These are phyloP conservation scores for Malus domestica DNA, from an alignment of 306 rosid species.

Conservation along the genomic window ASM211411v1 NC_041802.1:16652001-16652500, in stretches of 20 bases:
- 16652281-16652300: slow-evolving; percentile 92
- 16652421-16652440: slow-evolving; percentile 45
- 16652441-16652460: slow-evolving; percentile 92
- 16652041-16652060: not conserved
- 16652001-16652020: not conserved
- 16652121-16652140: not conserved
- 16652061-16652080: not conserved
- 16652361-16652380: slow-evolving; percentile 55
- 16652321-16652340: slow-evolving; percentile 39
- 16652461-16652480: slow-evolving; percentile 87
- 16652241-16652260: slow-evolving; percentile 65
- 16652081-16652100: not conserved
- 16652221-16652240: slow-evolving; percentile 84
- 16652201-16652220: slow-evolving; percentile 88
- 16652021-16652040: not conserved
- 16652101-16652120: not conserved
- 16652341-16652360: slow-evolving; percentile 68
- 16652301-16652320: slow-evolving; percentile 86
- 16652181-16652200: slow-evolving; percentile 66
- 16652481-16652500: slow-evolving; percentile 56
- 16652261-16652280: slow-evolving; percentile 81
- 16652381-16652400: slow-evolving; percentile 82
- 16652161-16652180: slow-evolving; percentile 15
- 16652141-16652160: not conserved
- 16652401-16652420: slow-evolving; percentile 96